Base-by-base conservation (phyloP, 495 filamentous ascomycete genomes). In the Evernia prunastri region DNA sequence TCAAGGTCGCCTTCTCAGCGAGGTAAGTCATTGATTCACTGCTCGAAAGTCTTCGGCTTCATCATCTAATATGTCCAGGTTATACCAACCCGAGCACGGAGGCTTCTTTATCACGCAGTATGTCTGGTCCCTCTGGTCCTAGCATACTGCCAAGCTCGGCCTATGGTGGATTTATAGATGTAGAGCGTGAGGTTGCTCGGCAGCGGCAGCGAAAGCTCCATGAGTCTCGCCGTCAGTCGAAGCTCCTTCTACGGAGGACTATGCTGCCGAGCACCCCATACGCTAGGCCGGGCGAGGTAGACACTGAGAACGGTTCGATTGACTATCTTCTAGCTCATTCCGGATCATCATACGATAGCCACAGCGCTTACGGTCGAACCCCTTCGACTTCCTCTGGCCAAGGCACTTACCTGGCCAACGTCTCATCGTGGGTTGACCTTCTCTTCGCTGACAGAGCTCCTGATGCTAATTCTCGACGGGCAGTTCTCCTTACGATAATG, bases 81-180 rank as follows among this genome's bases (percentile, higher is more conserved):
- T 71, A 71, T 58, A 56, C 60, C 36, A 60, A 54, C 17, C 29
- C 51, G 51, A 54, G 51, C 29, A 54, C 64, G 57, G 69, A 67
- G 42, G 43, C 64, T 63, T 61, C 69, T 47, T 57, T 56, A 61
- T 67, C 61, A 65, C 69, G 69, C 65, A 71, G 69, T 71, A 71
- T 71, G 69, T 69, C 69, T 68, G 68, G 65, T 60, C 66, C 68
- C 66, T 65, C 60, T 49, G 68, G 69, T 61, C 69, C 66, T 63
- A 67, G 60, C 63, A 67, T 71, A 66, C 67, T 71, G 65, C 65
- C 69, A 63, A 71, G 68, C 68, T 71, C 69, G 65, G 60, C 68
- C 67, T 69, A 56, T 53, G 65, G 61, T 62, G 64, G 64, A 37
- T 68, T 71, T 56, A 65, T 63, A 51, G 60, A 58, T 36, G 65